Conservation (phyloP, 495 filamentous ascomycete genomes). For the Aspergillus conjunctus region DNA sequence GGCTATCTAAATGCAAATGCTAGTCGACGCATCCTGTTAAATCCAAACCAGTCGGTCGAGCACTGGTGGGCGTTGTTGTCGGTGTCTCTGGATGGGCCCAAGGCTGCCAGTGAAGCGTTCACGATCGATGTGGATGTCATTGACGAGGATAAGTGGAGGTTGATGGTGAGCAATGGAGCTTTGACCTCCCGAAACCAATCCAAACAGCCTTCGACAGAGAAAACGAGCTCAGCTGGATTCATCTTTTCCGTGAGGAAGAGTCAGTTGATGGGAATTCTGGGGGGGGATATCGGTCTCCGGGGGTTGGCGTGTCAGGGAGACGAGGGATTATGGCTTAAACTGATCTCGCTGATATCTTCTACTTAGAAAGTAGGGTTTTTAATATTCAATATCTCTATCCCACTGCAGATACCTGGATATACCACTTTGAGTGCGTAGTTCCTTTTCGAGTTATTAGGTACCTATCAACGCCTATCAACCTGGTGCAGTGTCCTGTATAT, state of each 20-base stretch:
- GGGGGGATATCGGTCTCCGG: neutral
- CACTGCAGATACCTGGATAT: neutral
- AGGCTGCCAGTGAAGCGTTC: constrained; percentile 15
- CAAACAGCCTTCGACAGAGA: neutral
- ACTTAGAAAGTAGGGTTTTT: too few species aligned
- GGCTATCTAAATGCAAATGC: neutral
- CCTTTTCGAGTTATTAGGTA: too few species aligned
- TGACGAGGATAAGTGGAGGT: constrained; percentile 18
- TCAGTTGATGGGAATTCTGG: neutral
- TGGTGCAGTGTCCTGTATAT: too few species aligned
- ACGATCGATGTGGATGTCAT: constrained; percentile 21
- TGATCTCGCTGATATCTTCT: neutral
- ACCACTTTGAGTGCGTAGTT: too few species aligned
- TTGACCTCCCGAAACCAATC: constrained; percentile 12
- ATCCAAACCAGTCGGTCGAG: constrained; percentile 18
- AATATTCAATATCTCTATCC: neutral
- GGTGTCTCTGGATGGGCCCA: constrained; percentile 21
- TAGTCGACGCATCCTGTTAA: neutral
- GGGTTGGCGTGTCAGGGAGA: neutral
- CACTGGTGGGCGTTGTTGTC: constrained; percentile 19
- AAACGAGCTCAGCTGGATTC: neutral
- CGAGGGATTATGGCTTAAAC: neutral
- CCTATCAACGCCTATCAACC: too few species aligned
- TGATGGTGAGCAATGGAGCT: constrained; percentile 26
- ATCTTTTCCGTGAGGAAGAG: neutral